These are phyloP conservation scores for Zanthoxylum bungeanum DNA, from an alignment of 345 rosid genomes.

Conservation along the genomic window DNA sequence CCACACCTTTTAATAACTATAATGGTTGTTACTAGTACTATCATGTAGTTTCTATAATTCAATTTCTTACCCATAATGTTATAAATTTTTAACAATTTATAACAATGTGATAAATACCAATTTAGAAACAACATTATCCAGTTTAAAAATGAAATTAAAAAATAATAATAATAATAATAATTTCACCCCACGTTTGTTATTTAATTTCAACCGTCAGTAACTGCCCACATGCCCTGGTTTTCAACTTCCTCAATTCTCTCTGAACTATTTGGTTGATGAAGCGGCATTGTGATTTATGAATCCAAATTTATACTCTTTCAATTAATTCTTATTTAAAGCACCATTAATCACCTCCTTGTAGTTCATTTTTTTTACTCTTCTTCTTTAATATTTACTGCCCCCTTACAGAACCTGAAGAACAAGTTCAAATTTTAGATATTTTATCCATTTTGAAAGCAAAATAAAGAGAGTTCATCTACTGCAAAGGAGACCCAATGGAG, in stretches of 20 bases:
- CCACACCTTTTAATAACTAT: too few species aligned
- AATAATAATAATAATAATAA: too few species aligned
- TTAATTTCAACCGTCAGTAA: conserved; percentile 1
- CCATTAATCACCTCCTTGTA: not conserved
- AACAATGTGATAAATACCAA: not conserved
- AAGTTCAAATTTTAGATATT: conserved; percentile 4
- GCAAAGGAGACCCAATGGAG: not conserved
- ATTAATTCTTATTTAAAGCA: not conserved
- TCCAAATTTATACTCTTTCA: not conserved
- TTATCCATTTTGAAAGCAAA: not conserved
- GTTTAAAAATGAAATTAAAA: not conserved
- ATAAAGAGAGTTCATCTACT: not conserved
- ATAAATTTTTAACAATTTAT: not conserved
- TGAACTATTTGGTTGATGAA: not conserved
- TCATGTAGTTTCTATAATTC: not conserved
- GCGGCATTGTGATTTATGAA: not conserved
- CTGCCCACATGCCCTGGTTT: not conserved
- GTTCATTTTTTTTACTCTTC: not conserved
- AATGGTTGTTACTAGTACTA: too few species aligned
- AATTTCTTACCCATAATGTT: not conserved
- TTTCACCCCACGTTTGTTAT: not conserved
- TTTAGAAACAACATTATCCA: not conserved
- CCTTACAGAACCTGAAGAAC: not conserved
- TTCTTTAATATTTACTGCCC: not conserved
- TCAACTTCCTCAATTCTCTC: not conserved